Evolutionary conservation across 768 basidiomycete genomes (phyloP).

Genomic region (Trametes sanguinea): DNA sequence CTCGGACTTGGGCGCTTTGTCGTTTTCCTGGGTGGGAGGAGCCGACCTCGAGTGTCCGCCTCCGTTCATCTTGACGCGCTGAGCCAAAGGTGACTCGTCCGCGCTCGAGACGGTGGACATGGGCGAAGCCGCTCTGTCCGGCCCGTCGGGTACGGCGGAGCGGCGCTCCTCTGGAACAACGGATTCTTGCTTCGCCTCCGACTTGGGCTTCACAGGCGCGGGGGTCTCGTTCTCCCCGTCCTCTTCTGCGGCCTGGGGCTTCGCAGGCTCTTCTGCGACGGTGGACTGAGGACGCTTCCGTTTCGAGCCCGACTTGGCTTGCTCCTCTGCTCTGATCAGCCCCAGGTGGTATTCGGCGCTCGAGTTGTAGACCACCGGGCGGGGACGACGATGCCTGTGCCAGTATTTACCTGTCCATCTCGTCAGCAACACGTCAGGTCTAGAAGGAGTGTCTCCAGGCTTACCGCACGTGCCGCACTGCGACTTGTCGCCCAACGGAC

Average conservation of each 20-base stretch:
- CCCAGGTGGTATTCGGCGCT: slow-evolving; percentile 71
- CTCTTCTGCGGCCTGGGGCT: slow-evolving; percentile 31
- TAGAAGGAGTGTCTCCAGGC: slow-evolving; percentile 39
- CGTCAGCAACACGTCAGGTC: slow-evolving; percentile 4
- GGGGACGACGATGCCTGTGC: slow-evolving; percentile 81
- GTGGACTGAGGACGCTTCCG: slow-evolving; percentile 58
- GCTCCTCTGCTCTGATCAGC: slow-evolving; percentile 56
- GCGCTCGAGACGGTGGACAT: slow-evolving; percentile 74
- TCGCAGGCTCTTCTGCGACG: slow-evolving; percentile 42
- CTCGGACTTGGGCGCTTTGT: slow-evolving; percentile 19
- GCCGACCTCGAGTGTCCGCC: slow-evolving; percentile 37
- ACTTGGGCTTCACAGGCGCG: slow-evolving; percentile 39
- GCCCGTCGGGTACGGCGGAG: slow-evolving; percentile 34
- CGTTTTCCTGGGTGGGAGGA: slow-evolving; percentile 24
- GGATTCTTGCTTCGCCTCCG: slow-evolving; percentile 12
- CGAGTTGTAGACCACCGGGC: slow-evolving; percentile 78
- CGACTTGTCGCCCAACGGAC: slow-evolving; percentile 85
- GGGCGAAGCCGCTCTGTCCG: slow-evolving; percentile 65
- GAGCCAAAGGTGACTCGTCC: slow-evolving; percentile 74
- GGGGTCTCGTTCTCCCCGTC: slow-evolving; percentile 56
- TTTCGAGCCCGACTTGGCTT: slow-evolving; percentile 53
- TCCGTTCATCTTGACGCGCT: slow-evolving; percentile 63
- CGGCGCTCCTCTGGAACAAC: slow-evolving; percentile 34
- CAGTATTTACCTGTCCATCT: slow-evolving; percentile 74
- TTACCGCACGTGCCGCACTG: slow-evolving; percentile 92